Percentiles rank a stretch among this genome's conserved stretches.
Conservation (phyloP, 495 filamentous ascomycete species). For the Lepidopterella palustris region DNA sequence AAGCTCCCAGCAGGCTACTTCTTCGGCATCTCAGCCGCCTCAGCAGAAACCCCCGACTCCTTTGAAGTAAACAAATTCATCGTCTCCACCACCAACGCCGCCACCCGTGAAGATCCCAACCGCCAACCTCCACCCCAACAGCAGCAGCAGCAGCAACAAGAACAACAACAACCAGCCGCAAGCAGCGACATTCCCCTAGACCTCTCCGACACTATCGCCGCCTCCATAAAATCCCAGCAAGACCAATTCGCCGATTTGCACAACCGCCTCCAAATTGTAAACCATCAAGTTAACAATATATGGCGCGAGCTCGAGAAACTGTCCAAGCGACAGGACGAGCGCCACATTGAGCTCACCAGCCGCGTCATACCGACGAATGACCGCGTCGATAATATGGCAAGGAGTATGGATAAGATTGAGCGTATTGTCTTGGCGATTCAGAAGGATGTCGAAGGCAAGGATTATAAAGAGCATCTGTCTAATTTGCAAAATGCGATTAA, state of each 20-base stretch:
- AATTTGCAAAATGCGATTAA: conserved; percentile 65
- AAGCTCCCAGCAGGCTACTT: conserved; percentile 71
- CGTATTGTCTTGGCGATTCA: conserved; percentile 47
- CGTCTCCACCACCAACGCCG: conserved; percentile 40
- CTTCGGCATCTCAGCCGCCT: conserved; percentile 81
- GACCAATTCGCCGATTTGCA: conserved; percentile 75
- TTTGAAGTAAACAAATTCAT: conserved; percentile 89
- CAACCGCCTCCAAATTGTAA: conserved; percentile 68
- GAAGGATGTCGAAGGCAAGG: conserved; percentile 62
- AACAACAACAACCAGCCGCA: conserved; percentile 24
- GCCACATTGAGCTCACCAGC: conserved; percentile 42
- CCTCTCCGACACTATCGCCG: conserved; percentile 41
- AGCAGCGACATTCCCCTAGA: conserved; percentile 19
- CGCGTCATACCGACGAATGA: conserved; percentile 47
- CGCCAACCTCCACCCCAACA: conserved; percentile 33
- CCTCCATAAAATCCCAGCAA: conserved; percentile 44
- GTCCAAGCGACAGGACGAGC: conserved; percentile 56
- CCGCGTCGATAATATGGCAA: conserved; percentile 39
- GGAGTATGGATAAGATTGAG: conserved; percentile 54
- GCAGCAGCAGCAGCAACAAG: conserved; percentile 33
- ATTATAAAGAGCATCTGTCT: conserved; percentile 63
- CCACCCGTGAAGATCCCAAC: conserved; percentile 25
- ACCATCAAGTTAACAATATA: conserved; percentile 64
- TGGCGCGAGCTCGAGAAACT: conserved; percentile 54
- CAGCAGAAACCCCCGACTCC: conserved; percentile 85